Base-by-base conservation (phyloP, 257 asterid species). In the Paulownia fortunei region DNA sequence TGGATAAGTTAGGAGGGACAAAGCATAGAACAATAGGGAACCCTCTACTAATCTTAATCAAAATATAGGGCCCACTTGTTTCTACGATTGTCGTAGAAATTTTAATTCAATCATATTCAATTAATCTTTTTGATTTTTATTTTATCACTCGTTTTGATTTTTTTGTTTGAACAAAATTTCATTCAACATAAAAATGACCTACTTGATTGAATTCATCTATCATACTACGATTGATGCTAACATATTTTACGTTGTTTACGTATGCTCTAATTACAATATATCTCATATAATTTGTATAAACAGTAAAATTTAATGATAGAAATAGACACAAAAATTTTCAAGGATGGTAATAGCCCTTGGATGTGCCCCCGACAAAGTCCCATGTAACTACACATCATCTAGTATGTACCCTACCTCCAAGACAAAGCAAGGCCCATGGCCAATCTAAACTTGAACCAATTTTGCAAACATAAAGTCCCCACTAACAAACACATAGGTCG, bases 381-480 rank as follows among this genome's bases (percentile, higher is more conserved):
- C 79, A 87, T 80, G 85, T 78, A 80, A 74, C 68, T 67, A 81
- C 70, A 68, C 79, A 81, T 67, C 39, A 84, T 85, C 83, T 74
- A 69, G 77, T 24, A 64, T 87, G 87, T 82, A 73, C 64, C 89
- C 88, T 84, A 83, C 70, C 83, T 62, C 64, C 71, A 79, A 26
- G 89, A 88, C 94, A 88, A n/a, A 87, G 65, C 36, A 37, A 69
- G 86, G 84, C 82, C 88, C 87, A 74, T 72, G 15, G 26, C 60
- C 81, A 62, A 80, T 81, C 87, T 67, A 71, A 61, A 84, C 15
- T 41, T 79, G 60, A 80, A 80, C 79, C 68, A 75, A 58, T 72
- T 41, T 69, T 51, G 21, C 41, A 74, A 86, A 90, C 96, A 90
- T 23, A 15, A 36, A 86, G 92, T 63, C 93, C 97, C 98, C 93